Conservation (phyloP, 2,329 filamentous ascomycete species). For the Monascus ruber region DNA sequence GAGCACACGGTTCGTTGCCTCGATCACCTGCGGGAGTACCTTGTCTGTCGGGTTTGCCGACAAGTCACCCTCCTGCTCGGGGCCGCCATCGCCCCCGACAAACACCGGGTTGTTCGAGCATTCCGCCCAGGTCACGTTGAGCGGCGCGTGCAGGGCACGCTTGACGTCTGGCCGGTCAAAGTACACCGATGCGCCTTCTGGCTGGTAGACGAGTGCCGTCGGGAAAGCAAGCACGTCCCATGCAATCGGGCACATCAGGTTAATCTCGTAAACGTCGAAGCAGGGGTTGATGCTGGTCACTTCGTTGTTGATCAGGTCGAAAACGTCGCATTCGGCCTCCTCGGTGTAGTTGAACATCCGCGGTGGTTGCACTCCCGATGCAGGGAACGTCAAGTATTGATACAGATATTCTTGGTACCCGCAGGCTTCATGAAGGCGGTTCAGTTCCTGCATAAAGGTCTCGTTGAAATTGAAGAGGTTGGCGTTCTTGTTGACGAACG, state of each 20-base stretch:
- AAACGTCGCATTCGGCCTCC: constrained; percentile 45
- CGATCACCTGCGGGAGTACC: constrained; percentile 31
- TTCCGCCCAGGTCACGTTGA: constrained; percentile 16
- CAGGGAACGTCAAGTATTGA: constrained; percentile 45
- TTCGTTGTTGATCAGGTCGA: constrained; percentile 44
- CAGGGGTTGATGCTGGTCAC: constrained; percentile 57
- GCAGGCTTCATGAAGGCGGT: constrained; percentile 32
- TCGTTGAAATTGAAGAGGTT: constrained; percentile 37
- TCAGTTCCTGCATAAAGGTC: constrained; percentile 30
- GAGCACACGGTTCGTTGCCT: constrained; percentile 57
- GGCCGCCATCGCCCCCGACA: constrained; percentile 28
- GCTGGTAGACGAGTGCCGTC: constrained; percentile 41
- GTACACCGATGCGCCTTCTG: constrained; percentile 52
- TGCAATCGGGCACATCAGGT: constrained; percentile 57
- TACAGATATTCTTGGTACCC: constrained; percentile 36
- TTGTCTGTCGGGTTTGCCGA: constrained; percentile 43
- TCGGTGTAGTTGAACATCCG: constrained; percentile 37
- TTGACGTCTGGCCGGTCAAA: constrained; percentile 63
- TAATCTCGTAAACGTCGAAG: constrained; percentile 66
- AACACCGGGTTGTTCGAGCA: constrained; percentile 34
- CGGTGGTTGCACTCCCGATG: constrained; percentile 44
- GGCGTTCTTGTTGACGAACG: constrained; percentile 32
- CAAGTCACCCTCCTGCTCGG: constrained; percentile 26
- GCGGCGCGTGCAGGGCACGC: constrained; percentile 52
- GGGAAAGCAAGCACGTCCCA: constrained; percentile 62